These are phyloP conservation scores for Fusarium sp. DNA, from an alignment of 2,329 filamentous ascomycete genomes.

Conservation along the genomic window DNA sequence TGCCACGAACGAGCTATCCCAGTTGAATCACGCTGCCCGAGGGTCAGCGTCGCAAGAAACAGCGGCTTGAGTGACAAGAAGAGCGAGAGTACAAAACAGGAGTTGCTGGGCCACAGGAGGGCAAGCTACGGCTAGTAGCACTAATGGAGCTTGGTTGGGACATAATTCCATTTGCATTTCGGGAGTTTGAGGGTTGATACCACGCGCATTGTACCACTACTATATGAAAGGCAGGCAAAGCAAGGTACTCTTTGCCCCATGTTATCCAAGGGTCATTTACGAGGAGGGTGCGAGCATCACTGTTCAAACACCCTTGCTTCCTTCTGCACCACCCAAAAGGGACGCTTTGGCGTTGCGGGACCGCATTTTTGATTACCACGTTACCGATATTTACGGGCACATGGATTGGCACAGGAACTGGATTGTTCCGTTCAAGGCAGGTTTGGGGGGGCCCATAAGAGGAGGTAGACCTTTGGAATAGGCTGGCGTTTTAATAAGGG, in stretches of 20 bases:
- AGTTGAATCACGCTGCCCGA: constrained; percentile 21
- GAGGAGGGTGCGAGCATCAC: constrained; percentile 14
- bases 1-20: constrained; percentile 31
- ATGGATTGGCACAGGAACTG: too few relatives aligned
- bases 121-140: constrained; percentile 41
- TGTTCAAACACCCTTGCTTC: constrained; percentile 14
- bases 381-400: background rate
- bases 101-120: constrained; percentile 41
- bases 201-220: constrained; percentile 44
- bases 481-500: background rate
- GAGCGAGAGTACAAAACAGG: constrained; percentile 40
- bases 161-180: constrained; percentile 44
- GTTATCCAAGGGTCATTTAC: constrained; percentile 9
- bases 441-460: too few relatives aligned
- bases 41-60: constrained; percentile 29
- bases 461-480: background rate
- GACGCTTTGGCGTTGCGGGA: constrained; percentile 26
- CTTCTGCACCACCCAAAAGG: constrained; percentile 2
- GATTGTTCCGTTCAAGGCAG: too few relatives aligned
- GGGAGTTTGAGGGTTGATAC: constrained; percentile 43
- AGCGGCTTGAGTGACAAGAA: constrained; percentile 30
- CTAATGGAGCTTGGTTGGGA: constrained; percentile 43
- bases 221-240: constrained; percentile 38
- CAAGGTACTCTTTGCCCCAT: constrained; percentile 10
- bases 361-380: constrained; percentile 6